phyloP scores from a whole-genome alignment of 2,329 filamentous ascomycete species.

The Aspergillus luchuensis region DNA sequence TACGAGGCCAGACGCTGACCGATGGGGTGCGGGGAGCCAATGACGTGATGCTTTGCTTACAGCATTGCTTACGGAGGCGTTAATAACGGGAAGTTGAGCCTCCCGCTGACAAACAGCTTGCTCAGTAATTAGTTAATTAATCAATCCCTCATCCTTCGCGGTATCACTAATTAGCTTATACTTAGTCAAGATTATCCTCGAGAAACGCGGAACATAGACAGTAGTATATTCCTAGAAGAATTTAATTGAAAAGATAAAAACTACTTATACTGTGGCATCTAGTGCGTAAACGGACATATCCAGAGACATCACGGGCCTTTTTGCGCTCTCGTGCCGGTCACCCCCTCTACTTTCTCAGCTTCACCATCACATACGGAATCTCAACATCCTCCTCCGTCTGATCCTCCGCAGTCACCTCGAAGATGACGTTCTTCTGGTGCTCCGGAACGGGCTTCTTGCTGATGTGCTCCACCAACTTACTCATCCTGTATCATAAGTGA shows the following conservation, averaged over 20 bases:
- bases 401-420: conserved; percentile 93
- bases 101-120: conserved; percentile 13
- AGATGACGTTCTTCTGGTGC: conserved; percentile 94
- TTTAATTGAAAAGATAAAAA: background rate
- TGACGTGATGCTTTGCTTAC: conserved; percentile 22
- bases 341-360: conserved; percentile 53
- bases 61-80: conserved; percentile 28
- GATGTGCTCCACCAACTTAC: conserved; percentile 81
- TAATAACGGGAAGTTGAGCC: conserved; percentile 14
- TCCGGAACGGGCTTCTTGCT: conserved; percentile 89
- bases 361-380: conserved; percentile 94
- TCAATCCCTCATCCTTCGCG: too few species aligned
- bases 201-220: too few species aligned
- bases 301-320: background rate
- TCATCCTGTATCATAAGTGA: conserved; percentile 63
- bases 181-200: background rate
- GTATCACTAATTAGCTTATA: too few species aligned
- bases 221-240: too few species aligned
- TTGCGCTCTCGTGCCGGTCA: background rate
- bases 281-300: background rate
- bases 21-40: conserved; percentile 15
- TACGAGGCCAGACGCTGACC: background rate
- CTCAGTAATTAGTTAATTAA: background rate
- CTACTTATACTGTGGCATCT: background rate
- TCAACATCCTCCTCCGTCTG: conserved; percentile 89